A percentile compares a stretch with the other conserved stretches of the same genome.
Conservation (phyloP, 148 eudicot genomes). For the Chenopodium album region DNA sequence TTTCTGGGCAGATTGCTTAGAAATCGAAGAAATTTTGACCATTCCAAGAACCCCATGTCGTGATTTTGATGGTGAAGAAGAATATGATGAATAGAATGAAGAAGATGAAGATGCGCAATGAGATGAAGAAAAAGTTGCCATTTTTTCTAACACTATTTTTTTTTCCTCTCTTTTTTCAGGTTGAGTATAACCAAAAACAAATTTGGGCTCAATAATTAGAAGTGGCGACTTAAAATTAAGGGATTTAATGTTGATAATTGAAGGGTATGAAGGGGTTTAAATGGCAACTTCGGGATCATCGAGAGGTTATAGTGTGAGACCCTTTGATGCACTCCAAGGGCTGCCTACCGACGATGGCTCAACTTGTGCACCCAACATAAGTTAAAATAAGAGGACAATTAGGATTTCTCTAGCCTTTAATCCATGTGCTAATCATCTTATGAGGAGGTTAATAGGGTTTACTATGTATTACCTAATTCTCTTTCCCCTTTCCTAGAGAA, state of each 20-base stretch:
- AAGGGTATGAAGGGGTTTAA: not conserved
- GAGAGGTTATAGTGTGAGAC: constrained; percentile 44
- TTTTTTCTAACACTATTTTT: constrained; percentile 17
- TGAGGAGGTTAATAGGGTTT: too few species aligned
- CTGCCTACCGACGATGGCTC: constrained; percentile 21
- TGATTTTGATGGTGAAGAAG: constrained; percentile 32
- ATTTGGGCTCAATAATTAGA: not conserved
- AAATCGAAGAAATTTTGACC: constrained; percentile 33
- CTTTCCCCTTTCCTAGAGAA: too few species aligned
- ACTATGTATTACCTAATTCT: too few species aligned
- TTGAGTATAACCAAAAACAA: not conserved
- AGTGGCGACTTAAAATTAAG: not conserved
- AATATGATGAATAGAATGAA: constrained; percentile 21
- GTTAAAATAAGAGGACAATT: not conserved
- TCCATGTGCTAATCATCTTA: not conserved
- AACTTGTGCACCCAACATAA: not conserved
- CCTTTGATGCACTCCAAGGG: constrained; percentile 62
- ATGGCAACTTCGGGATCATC: constrained; percentile 43
- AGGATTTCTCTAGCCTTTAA: not conserved
- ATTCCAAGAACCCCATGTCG: constrained; percentile 35
- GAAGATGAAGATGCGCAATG: constrained; percentile 41
- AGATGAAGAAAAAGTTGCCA: constrained; percentile 53
- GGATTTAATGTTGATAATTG: not conserved
- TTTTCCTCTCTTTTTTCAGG: not conserved
- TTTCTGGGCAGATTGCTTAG: constrained; percentile 28